Evolutionary conservation across 176 grass and related monocot genomes (phyloP).

Genomic region (Hordeum vulgare): DNA sequence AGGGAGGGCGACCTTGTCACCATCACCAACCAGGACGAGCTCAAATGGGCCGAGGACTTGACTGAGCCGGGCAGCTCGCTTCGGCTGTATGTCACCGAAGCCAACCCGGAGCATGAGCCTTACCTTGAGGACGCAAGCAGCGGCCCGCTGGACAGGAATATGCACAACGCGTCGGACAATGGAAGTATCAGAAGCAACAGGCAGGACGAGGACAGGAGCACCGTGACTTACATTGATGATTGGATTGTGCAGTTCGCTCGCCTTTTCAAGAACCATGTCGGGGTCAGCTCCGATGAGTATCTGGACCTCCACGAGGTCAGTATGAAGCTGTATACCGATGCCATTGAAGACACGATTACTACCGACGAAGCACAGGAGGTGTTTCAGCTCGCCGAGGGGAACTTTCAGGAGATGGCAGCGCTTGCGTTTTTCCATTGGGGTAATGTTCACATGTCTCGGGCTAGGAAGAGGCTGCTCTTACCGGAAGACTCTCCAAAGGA

Average conservation of each 20-base stretch:
- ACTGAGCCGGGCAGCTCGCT: constrained; percentile 55
- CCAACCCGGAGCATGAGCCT: constrained; percentile 61
- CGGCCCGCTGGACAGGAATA: constrained; percentile 25
- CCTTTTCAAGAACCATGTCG: constrained; percentile 80
- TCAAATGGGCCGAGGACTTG: constrained; percentile 72
- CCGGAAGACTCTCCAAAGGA: constrained; percentile 45
- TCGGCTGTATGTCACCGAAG: constrained; percentile 65
- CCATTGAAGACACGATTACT: constrained; percentile 83
- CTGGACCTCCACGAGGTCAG: constrained; percentile 78
- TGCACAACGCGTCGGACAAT: constrained; percentile 35
- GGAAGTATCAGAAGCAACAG: constrained; percentile 50
- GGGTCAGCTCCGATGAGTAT: constrained; percentile 70
- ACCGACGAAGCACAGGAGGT: constrained; percentile 86
- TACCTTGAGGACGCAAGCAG: constrained; percentile 27
- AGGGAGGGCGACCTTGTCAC: constrained; percentile 92
- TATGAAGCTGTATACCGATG: constrained; percentile 79
- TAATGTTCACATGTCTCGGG: constrained; percentile 82
- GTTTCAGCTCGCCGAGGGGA: constrained; percentile 62
- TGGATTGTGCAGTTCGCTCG: constrained; percentile 81
- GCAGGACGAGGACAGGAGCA: constrained; percentile 43
- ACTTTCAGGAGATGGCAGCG: constrained; percentile 92
- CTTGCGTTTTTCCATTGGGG: constrained; percentile 90
- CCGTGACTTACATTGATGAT: constrained; percentile 60
- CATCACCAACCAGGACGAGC: constrained; percentile 77
- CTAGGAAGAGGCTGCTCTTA: constrained; percentile 69